phyloP scores from a whole-genome alignment of 371 early-diverging fungal genomes.

The Actinomortierella ambigua region DNA sequence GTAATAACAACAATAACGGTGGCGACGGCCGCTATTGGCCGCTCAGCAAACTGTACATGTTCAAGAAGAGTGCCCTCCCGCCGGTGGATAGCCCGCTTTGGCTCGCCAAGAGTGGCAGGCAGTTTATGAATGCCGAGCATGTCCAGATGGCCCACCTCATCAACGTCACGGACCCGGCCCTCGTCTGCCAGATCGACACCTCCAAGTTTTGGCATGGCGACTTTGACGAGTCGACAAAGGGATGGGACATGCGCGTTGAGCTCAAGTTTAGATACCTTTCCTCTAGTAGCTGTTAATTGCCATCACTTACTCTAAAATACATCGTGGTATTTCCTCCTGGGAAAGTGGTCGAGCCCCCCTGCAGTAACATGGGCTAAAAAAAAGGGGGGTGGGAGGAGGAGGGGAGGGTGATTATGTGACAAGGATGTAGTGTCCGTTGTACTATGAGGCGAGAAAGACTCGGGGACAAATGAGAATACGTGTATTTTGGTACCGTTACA shows the following conservation, averaged over 20 bases:
- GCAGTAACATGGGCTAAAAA: no score
- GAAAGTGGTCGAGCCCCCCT: no score
- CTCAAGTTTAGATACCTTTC: constrained; percentile 4
- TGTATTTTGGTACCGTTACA: no score
- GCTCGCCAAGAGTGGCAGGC: not conserved
- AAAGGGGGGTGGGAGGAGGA: no score
- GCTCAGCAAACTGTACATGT: constrained; percentile 6
- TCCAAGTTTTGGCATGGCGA: not conserved
- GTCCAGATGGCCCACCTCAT: constrained; percentile 6
- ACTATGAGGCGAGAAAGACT: no score
- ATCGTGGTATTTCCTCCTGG: no score
- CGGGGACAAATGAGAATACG: no score
- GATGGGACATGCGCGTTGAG: not conserved
- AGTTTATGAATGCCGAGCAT: constrained; percentile 6
- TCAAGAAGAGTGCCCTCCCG: constrained; percentile 7
- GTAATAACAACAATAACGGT: not conserved
- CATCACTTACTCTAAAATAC: no score
- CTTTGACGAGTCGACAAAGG: not conserved
- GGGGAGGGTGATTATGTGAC: no score
- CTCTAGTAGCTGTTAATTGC: not conserved
- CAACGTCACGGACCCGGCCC: not conserved
- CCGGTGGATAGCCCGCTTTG: not conserved
- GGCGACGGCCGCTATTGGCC: not conserved
- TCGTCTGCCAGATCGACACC: not conserved
- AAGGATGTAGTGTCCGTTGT: no score